Base-by-base conservation (phyloP, 192 early-diverging fungal genomes). In the Obelidium mucronatum region DNA sequence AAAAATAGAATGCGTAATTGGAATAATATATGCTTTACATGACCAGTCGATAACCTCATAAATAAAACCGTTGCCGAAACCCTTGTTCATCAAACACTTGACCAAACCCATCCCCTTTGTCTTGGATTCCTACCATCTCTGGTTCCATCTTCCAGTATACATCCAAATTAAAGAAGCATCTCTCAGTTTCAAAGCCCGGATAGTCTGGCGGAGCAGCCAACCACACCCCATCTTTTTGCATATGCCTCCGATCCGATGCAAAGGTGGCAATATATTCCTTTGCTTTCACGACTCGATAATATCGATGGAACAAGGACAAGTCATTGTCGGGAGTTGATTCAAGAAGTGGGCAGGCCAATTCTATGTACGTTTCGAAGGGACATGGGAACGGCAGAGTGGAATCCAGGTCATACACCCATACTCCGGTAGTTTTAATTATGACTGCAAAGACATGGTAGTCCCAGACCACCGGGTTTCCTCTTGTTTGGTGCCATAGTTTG, bases 391-490 rank as follows among this genome's bases (percentile, higher is more conserved):
- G 66, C 40, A 67, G 66, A 1, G 66, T 67, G n/a, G 66, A 67
- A 30, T 67, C 66, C 40, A 67, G 28, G 40, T 67, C 66, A 2
- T 40, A 39, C 66, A 67, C 66, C 8, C 40, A 30, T 4, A 24
- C 5, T 17, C 35, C 15, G 11, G 17, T 24, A 0, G 40, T 5
- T 5, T 28, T 19, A 3, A 2, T 6, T 3, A 33, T 31, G 26
- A 67, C 13, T 15, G 66, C 66, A 67, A 67, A 48, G 30, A 67
- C 66, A 30, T 67, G 66, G 66, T 67, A 67, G 66, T 67, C 66
- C 66, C 66, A 67, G n/a, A 67, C 66, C 40, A 67, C 66, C 5
- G 66, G 66, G 40, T 67, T 51, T 24, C 66, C 66, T 26, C 28
- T 19, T 5, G 66, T 48, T 67, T 67, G 66, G 33, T 51, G 66